Evolutionary conservation across 176 grass and related monocot genomes (phyloP), one percentile per base, ranked within the genome.

Genomic region (Phragmites australis): DNA sequence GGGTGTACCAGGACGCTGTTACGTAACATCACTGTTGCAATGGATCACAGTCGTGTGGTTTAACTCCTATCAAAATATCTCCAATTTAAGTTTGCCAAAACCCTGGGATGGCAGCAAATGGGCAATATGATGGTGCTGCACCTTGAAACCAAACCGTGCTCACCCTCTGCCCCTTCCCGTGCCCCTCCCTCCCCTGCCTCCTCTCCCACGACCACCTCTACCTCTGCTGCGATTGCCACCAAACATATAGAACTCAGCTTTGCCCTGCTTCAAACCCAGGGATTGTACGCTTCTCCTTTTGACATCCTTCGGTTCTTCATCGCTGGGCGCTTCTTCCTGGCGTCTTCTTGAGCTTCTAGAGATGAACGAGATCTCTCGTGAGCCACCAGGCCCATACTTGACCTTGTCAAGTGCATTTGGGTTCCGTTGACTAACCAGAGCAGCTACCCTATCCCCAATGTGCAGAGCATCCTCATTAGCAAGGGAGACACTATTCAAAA

Each of bases 321-420:
- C 77, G 3, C 79, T 48, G 22, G 55, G 44, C 8, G 31, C 71
- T 68, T 89, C 89, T 39, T 88, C 79, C 9, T 81, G 48, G 67
- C 62, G 50, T 40, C 58, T 84, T 69, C 59, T 97, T 47, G 80
- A 81, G 59, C 85, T 81, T 85, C 82, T 87, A 64, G 92, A 68
- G 53, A 79, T 41, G 29, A 83, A 94, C 8, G 92, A 91, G 22
- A 94, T 84, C 70, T 98, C 88, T 1, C 90, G 86, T 18, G 92
- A 94, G 10, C 92, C 92, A 15, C 92, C 90, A 0, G 90, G 86
- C 11, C 96, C 92, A 56, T 89, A 98, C 81, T 94, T 95, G 25
- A 94, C 90, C 60, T 80, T 32, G 27, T 67, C 86, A 19, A 63
- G 58, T 49, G 70, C n/a, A 16, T 66, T 77, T 7, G 74, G 62